Evolutionary conservation across 768 basidiomycete genomes (phyloP).

Genomic region (Phaffia australis): DNA sequence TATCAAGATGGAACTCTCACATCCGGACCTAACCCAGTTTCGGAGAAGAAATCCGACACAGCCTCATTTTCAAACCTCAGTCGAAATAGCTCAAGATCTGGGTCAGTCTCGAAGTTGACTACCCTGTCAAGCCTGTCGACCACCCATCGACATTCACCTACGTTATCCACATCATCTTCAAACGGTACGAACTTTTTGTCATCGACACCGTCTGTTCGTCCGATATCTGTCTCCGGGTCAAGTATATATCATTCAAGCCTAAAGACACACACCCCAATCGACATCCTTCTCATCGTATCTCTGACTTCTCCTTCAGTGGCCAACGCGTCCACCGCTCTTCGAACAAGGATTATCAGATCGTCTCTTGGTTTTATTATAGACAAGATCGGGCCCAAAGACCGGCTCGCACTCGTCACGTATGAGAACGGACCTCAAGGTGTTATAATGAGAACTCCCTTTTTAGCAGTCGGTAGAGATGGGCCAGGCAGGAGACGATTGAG

Average conservation of each 20-base stretch:
- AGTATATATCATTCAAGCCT: slow-evolving; percentile 43
- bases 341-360: slow-evolving; percentile 75
- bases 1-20: slow-evolving; percentile 21
- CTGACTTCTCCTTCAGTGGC: slow-evolving; percentile 64
- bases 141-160: slow-evolving; percentile 13
- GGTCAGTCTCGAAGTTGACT: not conserved
- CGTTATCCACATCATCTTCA: slow-evolving; percentile 15
- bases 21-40: slow-evolving; percentile 16
- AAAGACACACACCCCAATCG: slow-evolving; percentile 80
- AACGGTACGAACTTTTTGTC: slow-evolving; percentile 37
- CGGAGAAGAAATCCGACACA: slow-evolving; percentile 27
- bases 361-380: slow-evolving; percentile 78
- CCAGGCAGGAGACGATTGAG: slow-evolving; percentile 55
- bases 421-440: slow-evolving; percentile 72
- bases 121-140: slow-evolving; percentile 22
- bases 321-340: slow-evolving; percentile 58
- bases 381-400: slow-evolving; percentile 62
- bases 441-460: slow-evolving; percentile 88
- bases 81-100: not conserved
- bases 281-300: slow-evolving; percentile 83
- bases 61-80: slow-evolving; percentile 17
- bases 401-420: slow-evolving; percentile 82
- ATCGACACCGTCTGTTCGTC: slow-evolving; percentile 50
- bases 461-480: slow-evolving; percentile 57
- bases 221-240: not conserved